A percentile compares a stretch with the other conserved stretches of the same genome.
phyloP scores from a whole-genome alignment of 2,329 filamentous ascomycete species.

The Fusarium sp. region DNA sequence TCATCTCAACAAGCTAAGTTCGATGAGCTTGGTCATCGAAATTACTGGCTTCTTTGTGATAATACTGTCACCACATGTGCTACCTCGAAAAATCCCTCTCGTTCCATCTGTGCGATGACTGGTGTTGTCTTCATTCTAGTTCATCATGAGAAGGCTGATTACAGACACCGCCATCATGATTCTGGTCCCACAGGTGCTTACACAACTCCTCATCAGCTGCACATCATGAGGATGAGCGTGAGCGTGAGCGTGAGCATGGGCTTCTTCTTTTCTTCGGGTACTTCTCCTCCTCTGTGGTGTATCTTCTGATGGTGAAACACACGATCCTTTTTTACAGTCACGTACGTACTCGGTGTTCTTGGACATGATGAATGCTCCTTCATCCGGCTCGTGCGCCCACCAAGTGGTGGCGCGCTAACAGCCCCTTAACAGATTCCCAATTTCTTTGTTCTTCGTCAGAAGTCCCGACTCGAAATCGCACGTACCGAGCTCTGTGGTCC shows the following conservation, averaged over 20 bases:
- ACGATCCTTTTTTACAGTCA: background rate
- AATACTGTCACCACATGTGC: background rate
- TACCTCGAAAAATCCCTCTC: background rate
- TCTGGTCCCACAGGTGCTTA: conserved; percentile 14
- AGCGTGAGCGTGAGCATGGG: background rate
- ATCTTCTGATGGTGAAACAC: conserved; percentile 22
- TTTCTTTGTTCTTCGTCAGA: conserved; percentile 35
- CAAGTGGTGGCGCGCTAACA: conserved; percentile 37
- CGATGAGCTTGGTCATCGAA: background rate
- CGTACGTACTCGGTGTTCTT: background rate
- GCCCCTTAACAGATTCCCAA: conserved; percentile 41
- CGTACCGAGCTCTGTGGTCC: conserved; percentile 32
- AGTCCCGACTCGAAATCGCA: conserved; percentile 24
- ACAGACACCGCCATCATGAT: conserved; percentile 19
- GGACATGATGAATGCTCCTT: conserved; percentile 22
- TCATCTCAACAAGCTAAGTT: background rate
- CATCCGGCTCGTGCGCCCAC: conserved; percentile 31
- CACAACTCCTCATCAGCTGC: conserved; percentile 2
- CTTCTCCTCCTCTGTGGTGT: background rate
- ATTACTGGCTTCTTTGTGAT: background rate
- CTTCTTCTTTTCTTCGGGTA: background rate
- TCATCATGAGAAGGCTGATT: conserved; percentile 2
- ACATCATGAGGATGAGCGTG: conserved; percentile 22
- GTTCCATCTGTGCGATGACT: background rate
- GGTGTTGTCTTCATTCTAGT: background rate